phyloP scores from a whole-genome alignment of 179 eudicot species.

The Gypsophila paniculata region DNA sequence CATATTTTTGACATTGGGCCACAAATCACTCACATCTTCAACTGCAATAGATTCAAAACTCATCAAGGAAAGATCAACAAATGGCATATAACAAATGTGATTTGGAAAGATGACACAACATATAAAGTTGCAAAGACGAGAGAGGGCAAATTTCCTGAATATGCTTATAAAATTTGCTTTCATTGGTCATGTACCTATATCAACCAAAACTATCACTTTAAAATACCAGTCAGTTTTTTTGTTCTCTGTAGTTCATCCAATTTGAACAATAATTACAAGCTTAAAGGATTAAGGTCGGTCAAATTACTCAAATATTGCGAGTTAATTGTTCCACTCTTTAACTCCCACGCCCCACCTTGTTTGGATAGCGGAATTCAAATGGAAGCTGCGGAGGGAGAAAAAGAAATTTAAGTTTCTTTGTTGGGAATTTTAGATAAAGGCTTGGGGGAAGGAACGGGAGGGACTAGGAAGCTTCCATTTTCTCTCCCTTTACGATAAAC shows the following conservation, averaged over 20 bases:
- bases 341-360: neutral
- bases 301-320: neutral
- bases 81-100: neutral
- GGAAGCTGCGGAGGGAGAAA: neutral
- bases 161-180: too few species aligned
- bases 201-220: neutral
- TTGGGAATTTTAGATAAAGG: neutral
- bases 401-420: neutral
- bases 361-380: neutral
- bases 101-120: neutral
- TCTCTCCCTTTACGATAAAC: neutral
- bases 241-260: neutral
- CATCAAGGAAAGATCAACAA: conserved; percentile 16
- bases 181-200: neutral
- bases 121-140: neutral
- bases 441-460: neutral
- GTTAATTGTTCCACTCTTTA: neutral
- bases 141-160: too few species aligned
- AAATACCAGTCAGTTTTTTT: neutral
- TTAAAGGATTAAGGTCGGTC: neutral
- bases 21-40: conserved; percentile 93
- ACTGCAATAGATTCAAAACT: conserved; percentile 43
- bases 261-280: neutral
- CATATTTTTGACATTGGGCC: conserved; percentile 70
- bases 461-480: neutral